phyloP scores from a whole-genome alignment of 176 grass and related monocot genomes.

The Puccinellia tenuiflora region DNA sequence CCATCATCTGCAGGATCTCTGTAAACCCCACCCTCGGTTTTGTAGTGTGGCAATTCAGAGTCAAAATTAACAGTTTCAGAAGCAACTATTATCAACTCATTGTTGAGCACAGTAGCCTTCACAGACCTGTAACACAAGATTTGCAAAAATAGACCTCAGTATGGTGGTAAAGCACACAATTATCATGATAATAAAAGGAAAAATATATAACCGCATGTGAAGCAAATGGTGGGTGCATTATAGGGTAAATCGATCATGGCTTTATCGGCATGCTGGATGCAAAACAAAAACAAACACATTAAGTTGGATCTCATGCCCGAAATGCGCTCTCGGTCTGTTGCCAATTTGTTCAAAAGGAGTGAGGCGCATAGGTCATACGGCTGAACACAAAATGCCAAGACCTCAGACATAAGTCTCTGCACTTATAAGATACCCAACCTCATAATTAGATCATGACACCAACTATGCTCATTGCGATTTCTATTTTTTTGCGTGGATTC shows the following conservation, averaged over 20 bases:
- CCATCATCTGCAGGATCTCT: conserved; percentile 70
- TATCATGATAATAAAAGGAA: not conserved
- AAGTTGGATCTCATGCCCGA: not conserved
- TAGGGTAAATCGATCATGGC: not conserved
- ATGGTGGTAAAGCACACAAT: not conserved
- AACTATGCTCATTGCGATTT: not conserved
- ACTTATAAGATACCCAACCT: not conserved
- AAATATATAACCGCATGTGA: not conserved
- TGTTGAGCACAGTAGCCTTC: conserved; percentile 82
- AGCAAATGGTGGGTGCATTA: not conserved
- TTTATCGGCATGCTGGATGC: not conserved
- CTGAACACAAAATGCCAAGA: not conserved
- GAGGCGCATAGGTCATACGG: not conserved
- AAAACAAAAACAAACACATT: not conserved
- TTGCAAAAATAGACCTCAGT: conserved; percentile 3
- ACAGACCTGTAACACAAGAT: conserved; percentile 54
- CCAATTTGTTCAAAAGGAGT: not conserved
- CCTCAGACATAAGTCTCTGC: not conserved
- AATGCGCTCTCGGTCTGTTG: not conserved
- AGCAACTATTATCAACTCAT: conserved; percentile 52
- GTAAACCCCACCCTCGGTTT: conserved; percentile 81
- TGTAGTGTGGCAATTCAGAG: conserved; percentile 77
- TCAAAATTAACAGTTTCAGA: conserved; percentile 84
- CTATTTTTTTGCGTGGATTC: not conserved
- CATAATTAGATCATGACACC: not conserved